Base-by-base conservation (phyloP, 1,139 yeast genomes). In the Taiozyma sp. region DNA sequence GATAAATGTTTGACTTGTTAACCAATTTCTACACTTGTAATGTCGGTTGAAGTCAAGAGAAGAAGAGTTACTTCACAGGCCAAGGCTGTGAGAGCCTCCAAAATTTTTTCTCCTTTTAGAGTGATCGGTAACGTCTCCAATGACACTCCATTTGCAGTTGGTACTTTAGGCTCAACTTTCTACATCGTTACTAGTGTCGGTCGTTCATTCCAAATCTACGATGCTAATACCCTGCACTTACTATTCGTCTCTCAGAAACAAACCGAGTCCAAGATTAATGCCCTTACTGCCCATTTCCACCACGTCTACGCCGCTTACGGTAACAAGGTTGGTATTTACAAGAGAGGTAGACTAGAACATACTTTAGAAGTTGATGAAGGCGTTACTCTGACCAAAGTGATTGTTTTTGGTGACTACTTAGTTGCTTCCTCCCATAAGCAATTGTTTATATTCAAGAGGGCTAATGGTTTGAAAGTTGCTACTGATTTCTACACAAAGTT, bases 141-240 rank as follows among this genome's bases (percentile, higher is more conserved):
- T 64, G 85, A 82, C 34, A 76, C 80, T 1, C 98, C 98, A 3
- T 87, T 91, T 66, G 90, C 97, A 12, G 74, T 91, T 36, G 96
- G 98, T 32, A 83, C 93, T 1, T 75, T 93, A 52, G 99, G 99
- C 51, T 79, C 89, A 19, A 84, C 96, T 1, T 92, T 87, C 63
- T 87, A 92, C 61, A 81, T 90, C 46, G 96, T 88, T 13, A 92
- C 99, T 0, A 84, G 90, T 39, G 96, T 93, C 29, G 99, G 97
- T 6, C 78, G 83, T 53, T 80, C 95, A 1, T 90, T 93, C 70
- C 99, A 93, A 68, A 89, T 93, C 40, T 95, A 88, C 64, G 99
- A 93, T 71, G 96, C 96, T 16, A 81, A 93, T 43, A 90, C 89
- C 7, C 75, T 93, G 56, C 96, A 89, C 61, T 74, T 93, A 57